A percentile compares a stretch with the other conserved stretches of the same genome.
phyloP scores from a whole-genome alignment of 2,329 filamentous ascomycete genomes.

The Macrophomina tecta region DNA sequence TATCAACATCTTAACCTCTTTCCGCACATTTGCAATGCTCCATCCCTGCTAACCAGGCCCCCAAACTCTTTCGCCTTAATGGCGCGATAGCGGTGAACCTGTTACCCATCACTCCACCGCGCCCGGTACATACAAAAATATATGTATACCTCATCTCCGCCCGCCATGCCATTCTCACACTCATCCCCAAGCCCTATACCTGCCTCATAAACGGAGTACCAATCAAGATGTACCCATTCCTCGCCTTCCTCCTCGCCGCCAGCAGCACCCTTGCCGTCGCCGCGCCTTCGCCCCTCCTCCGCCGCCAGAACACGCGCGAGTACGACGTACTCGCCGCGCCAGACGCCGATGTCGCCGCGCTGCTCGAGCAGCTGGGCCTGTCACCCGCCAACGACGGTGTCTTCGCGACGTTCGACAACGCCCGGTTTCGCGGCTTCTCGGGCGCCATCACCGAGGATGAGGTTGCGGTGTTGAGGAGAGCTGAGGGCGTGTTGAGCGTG shows the following conservation, averaged over 20 bases:
- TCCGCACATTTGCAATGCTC: not conserved
- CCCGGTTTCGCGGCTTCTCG: slow-evolving; percentile 24
- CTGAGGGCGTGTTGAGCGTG: slow-evolving; percentile 4
- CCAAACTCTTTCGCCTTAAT: not conserved
- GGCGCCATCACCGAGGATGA: slow-evolving; percentile 17
- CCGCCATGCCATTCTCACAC: not conserved
- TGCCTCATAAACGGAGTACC: too few species aligned
- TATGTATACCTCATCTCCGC: not conserved
- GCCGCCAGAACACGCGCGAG: slow-evolving; percentile 2
- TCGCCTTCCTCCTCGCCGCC: not conserved
- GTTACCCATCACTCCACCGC: not conserved
- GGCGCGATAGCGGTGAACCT: slow-evolving; percentile 8
- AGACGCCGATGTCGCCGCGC: slow-evolving; percentile 1
- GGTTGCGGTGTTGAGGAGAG: not conserved
- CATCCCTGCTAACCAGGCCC: not conserved
- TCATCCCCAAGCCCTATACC: not conserved
- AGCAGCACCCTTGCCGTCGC: too few species aligned
- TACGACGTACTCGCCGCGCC: slow-evolving; percentile 18
- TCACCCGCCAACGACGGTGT: not conserved
- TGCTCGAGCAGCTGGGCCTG: not conserved
- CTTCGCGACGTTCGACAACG: slow-evolving; percentile 16
- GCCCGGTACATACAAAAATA: not conserved
- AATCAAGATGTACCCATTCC: not conserved
- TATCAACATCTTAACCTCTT: not conserved
- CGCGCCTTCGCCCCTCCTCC: not conserved